Conservation (phyloP, 768 basidiomycete species). For the Boletellus sp. region DNA sequence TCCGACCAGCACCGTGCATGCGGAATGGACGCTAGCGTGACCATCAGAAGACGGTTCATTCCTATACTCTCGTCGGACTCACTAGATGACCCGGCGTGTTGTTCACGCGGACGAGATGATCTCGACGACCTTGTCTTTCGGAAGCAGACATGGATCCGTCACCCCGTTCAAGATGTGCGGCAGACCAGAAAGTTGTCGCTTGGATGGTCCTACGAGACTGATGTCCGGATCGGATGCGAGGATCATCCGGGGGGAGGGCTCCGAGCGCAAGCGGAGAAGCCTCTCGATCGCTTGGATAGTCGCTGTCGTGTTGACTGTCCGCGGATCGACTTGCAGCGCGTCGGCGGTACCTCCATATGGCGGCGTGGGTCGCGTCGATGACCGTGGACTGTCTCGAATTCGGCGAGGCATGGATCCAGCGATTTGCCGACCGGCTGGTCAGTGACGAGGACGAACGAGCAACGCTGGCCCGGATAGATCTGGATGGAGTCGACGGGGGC, state of each 20-base stretch:
- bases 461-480: constrained; percentile 41
- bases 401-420: constrained; percentile 27
- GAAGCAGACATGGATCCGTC: constrained; percentile 10
- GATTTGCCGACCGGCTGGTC: constrained; percentile 39
- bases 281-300: constrained; percentile 15
- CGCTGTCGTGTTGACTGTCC: neutral
- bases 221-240: constrained; percentile 19
- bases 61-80: constrained; percentile 10
- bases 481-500: constrained; percentile 34
- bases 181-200: constrained; percentile 15
- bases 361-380: constrained; percentile 2
- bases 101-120: constrained; percentile 11
- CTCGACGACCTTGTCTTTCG: constrained; percentile 15
- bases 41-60: neutral
- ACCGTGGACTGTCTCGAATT: constrained; percentile 25
- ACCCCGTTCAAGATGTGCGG: neutral
- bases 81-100: constrained; percentile 25
- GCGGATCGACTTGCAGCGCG: constrained; percentile 16
- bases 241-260: constrained; percentile 6
- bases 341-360: constrained; percentile 17
- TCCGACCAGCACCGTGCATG: constrained; percentile 10
- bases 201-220: constrained; percentile 9
- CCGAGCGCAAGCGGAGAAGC: constrained; percentile 14
- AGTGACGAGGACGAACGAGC: constrained; percentile 44
- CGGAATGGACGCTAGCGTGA: constrained; percentile 14